Conservation (phyloP, 805 yeast genomes). For the Ogataea paraovalis region DNA sequence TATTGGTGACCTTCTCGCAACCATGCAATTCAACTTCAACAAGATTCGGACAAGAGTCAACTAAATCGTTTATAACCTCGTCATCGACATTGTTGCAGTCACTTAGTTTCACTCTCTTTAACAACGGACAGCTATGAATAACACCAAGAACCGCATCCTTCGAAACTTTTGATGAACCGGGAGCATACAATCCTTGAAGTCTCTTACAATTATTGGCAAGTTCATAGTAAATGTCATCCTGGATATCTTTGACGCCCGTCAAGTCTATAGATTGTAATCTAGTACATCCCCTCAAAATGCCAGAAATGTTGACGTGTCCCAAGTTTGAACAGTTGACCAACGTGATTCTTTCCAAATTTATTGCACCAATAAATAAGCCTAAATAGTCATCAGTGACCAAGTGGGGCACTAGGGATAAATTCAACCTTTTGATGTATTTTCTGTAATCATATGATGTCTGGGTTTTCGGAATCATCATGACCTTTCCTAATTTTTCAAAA, state of each 20-base stretch:
- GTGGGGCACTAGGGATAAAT: constrained; percentile 69
- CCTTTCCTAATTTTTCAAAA: constrained; percentile 49
- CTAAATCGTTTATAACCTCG: constrained; percentile 53
- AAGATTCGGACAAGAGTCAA: constrained; percentile 68
- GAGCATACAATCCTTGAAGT: constrained; percentile 86
- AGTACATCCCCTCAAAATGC: constrained; percentile 59
- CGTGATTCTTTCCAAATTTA: constrained; percentile 79
- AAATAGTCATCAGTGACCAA: constrained; percentile 63
- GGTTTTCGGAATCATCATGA: constrained; percentile 46
- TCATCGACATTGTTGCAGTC: constrained; percentile 67
- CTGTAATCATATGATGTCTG: constrained; percentile 64
- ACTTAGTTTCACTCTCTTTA: constrained; percentile 79
- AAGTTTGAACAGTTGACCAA: constrained; percentile 73
- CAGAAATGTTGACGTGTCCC: constrained; percentile 55
- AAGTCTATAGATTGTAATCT: constrained; percentile 82
- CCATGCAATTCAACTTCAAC: constrained; percentile 89
- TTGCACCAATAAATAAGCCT: constrained; percentile 59
- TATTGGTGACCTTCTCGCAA: constrained; percentile 69
- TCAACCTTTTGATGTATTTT: constrained; percentile 70
- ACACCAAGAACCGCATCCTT: constrained; percentile 59
- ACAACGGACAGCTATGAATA: constrained; percentile 60
- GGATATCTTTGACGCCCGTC: constrained; percentile 65
- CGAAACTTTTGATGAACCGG: constrained; percentile 71
- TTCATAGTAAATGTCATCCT: constrained; percentile 66
- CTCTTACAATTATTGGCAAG: constrained; percentile 69